phyloP scores from a whole-genome alignment of 2,329 filamentous ascomycete genomes.

The Fusarium irregulare region DNA sequence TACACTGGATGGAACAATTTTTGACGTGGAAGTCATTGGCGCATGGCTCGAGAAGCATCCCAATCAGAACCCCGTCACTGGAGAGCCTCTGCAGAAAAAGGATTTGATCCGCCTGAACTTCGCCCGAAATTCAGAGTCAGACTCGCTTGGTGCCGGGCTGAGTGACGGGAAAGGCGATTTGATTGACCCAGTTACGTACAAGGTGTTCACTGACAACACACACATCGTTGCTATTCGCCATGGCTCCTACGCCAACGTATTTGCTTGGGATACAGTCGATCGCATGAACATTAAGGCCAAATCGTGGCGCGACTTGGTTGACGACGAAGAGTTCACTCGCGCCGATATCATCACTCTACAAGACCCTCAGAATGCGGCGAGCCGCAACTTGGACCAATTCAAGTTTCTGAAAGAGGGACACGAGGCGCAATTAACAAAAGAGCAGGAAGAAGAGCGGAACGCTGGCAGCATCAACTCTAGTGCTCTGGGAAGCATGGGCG shows the following conservation, averaged over 20 bases:
- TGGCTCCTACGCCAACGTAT: slow-evolving; percentile 90
- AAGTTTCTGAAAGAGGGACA: slow-evolving; percentile 88
- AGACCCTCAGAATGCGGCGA: slow-evolving; percentile 90
- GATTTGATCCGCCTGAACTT: slow-evolving; percentile 94
- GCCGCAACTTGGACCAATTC: slow-evolving; percentile 86
- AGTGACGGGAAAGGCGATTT: slow-evolving; percentile 77
- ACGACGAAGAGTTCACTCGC: slow-evolving; percentile 85
- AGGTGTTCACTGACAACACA: slow-evolving; percentile 97
- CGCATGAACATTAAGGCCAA: slow-evolving; percentile 96
- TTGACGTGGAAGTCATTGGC: slow-evolving; percentile 93
- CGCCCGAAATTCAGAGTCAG: slow-evolving; percentile 83
- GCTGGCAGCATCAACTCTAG: slow-evolving; percentile 79
- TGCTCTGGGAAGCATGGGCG: slow-evolving; percentile 80
- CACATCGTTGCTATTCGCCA: slow-evolving; percentile 90
- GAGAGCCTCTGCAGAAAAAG: slow-evolving; percentile 78
- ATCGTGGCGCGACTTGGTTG: slow-evolving; percentile 92
- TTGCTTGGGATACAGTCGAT: slow-evolving; percentile 95
- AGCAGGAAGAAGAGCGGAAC: slow-evolving; percentile 75
- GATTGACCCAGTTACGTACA: slow-evolving; percentile 96
- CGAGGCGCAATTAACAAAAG: slow-evolving; percentile 72
- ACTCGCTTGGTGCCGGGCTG: slow-evolving; percentile 59
- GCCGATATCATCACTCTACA: slow-evolving; percentile 96
- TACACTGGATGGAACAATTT: slow-evolving; percentile 86
- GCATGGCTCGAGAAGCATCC: slow-evolving; percentile 92
- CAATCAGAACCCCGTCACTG: slow-evolving; percentile 89